A percentile compares a stretch with the other conserved stretches of the same genome.
Evolutionary conservation across 805 yeast genomes (phyloP).

Genomic region (Starmerella apis): DNA sequence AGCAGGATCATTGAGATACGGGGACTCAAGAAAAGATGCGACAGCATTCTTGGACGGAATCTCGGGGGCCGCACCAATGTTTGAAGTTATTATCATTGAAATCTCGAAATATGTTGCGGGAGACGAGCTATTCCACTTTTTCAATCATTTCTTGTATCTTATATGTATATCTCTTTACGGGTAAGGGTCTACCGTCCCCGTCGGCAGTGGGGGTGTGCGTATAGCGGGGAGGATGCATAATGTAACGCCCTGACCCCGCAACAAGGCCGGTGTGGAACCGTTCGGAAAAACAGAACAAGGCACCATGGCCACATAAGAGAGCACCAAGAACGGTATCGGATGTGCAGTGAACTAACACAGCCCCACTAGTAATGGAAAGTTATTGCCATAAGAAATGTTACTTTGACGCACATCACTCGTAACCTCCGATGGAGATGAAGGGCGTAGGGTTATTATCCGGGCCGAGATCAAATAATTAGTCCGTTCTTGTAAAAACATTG

Average conservation of each 20-base stretch:
- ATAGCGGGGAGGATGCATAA: background rate
- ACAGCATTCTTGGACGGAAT: constrained; percentile 11
- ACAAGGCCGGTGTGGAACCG: background rate
- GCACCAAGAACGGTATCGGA: no score
- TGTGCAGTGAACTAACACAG: no score
- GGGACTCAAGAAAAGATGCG: constrained; percentile 7
- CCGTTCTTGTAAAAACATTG: no score
- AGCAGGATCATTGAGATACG: background rate
- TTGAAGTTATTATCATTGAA: constrained; percentile 8
- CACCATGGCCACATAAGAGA: no score
- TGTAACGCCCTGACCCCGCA: background rate
- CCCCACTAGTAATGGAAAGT: no score
- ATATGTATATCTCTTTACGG: background rate
- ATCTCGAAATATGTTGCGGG: background rate
- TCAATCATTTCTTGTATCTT: no score
- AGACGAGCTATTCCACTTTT: background rate
- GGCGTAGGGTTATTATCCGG: no score
- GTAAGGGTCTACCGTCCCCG: background rate
- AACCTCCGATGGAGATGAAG: background rate
- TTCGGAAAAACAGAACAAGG: no score
- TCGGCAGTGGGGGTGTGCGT: background rate
- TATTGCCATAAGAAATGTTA: no score
- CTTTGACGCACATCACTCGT: no score
- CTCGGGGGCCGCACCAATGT: background rate
- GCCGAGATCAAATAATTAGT: no score